Evolutionary conservation across 768 basidiomycete genomes (phyloP), one percentile per base, ranked within the genome.

Genomic region (Paxillus involutus): DNA sequence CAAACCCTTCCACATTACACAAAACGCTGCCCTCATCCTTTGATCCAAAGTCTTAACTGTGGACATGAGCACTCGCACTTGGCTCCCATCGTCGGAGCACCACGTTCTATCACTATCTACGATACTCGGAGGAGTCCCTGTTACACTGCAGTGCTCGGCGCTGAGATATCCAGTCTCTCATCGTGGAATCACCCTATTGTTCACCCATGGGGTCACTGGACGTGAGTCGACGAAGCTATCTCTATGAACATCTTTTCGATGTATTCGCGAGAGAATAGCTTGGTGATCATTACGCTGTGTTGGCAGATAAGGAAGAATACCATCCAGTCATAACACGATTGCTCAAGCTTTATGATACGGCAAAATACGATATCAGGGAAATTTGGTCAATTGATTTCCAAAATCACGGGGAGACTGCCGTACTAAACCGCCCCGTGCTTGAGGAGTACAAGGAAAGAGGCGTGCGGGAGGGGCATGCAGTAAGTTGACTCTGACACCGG

Each of bases 371-470:
- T 26, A 62, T 72, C 17, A 59, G 63, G 3, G 71, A 72, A 43
- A 63, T 73, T 51, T 72, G 71, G 71, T 62, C 66, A 3, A 55
- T 73, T 3, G 72, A 73, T 47, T 61, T 71, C 50, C 73, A 71
- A 1, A 73, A 73, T 47, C 72, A 73, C 32, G 72, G 73, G 6
- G 64, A 74, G 47, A 58, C 72, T 10, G 72, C 72, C 13, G 48
- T 51, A 6, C 44, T 70, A n/a, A 73, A 73, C 44, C 69, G 71
- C 16, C 35, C 29, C 44, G 42, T 60, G 17, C 63, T 71, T 29
- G 60, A 68, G 21, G 53, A 59, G 40, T 46, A 61, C 43, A 71
- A 71, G 50, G 47, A 45, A 7, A 49, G 45, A 1, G 49, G 51
- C 19, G 35, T 8, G 17, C 47, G n/a, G 3, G 46, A 55, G 60